Evolutionary conservation across 805 yeast species (phyloP).

Genomic region (Saturnispora besseyi): DNA sequence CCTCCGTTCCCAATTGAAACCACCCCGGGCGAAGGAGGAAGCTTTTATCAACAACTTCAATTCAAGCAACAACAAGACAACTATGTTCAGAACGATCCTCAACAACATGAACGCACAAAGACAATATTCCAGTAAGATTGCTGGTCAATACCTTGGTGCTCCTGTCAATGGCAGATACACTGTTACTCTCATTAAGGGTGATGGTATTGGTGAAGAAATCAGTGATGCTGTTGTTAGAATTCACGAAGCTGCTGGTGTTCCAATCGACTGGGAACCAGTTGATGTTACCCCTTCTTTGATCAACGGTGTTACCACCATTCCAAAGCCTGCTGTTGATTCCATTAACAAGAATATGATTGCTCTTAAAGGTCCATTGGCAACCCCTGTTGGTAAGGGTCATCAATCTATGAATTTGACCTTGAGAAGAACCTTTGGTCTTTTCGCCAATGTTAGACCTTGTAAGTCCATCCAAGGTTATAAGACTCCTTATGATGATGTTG

Average conservation of each 20-base stretch:
- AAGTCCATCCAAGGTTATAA: slow-evolving; percentile 87
- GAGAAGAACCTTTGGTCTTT: slow-evolving; percentile 92
- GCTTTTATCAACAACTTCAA: background rate
- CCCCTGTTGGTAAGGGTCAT: slow-evolving; percentile 99
- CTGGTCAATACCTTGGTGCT: slow-evolving; percentile 59
- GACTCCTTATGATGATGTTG: slow-evolving; percentile 84
- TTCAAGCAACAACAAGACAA: background rate
- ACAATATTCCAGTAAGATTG: slow-evolving; percentile 32
- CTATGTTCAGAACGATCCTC: background rate
- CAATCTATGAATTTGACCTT: slow-evolving; percentile 93
- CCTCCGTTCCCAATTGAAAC: background rate
- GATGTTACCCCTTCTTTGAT: slow-evolving; percentile 91
- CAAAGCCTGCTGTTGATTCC: slow-evolving; percentile 83
- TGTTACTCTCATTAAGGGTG: slow-evolving; percentile 96
- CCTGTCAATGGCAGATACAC: slow-evolving; percentile 78
- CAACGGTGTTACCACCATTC: slow-evolving; percentile 89
- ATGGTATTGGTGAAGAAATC: slow-evolving; percentile 95
- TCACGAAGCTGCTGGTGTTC: slow-evolving; percentile 89
- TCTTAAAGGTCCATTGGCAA: slow-evolving; percentile 95
- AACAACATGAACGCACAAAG: slow-evolving; percentile 16
- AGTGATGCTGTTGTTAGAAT: slow-evolving; percentile 89
- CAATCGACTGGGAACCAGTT: slow-evolving; percentile 94
- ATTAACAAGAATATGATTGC: slow-evolving; percentile 92
- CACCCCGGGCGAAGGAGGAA: background rate
- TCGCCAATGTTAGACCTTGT: slow-evolving; percentile 97